Conservation (phyloP, 108 stramenopile genomes). For the Pseudonitzschia delicatissima region DNA sequence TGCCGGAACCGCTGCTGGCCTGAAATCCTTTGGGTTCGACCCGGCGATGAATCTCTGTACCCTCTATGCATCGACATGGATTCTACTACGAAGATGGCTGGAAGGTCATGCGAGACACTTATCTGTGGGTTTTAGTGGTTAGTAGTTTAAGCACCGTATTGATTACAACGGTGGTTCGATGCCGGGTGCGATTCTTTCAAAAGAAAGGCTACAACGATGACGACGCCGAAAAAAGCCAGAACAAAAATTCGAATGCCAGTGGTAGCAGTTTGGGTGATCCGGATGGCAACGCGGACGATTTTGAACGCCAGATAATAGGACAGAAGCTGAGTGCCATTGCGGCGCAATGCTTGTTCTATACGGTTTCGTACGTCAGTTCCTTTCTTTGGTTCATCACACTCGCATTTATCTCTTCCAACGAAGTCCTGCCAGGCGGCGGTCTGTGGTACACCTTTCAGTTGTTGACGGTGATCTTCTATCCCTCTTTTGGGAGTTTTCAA, state of each 20-base stretch:
- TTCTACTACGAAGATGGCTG: not conserved
- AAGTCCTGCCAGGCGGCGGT: no score
- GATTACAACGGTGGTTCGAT: not conserved
- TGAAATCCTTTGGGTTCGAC: constrained; percentile 1
- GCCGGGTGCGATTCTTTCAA: not conserved
- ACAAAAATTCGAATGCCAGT: not conserved
- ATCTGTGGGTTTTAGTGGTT: not conserved
- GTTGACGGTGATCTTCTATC: constrained; percentile 16
- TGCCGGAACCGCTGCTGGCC: not conserved
- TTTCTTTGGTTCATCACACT: constrained; percentile 20
- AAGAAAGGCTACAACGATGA: not conserved
- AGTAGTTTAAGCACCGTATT: not conserved
- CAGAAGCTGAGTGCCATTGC: constrained; percentile 21
- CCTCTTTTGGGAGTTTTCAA: constrained; percentile 51
- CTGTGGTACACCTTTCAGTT: constrained; percentile 12
- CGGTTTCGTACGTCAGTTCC: constrained; percentile 17
- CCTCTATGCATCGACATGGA: not conserved
- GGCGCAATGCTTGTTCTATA: constrained; percentile 25
- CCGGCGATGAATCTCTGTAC: not conserved
- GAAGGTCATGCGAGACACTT: not conserved
- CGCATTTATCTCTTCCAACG: not conserved
- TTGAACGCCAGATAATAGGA: not conserved
- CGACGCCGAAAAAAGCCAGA: not conserved
- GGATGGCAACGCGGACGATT: not conserved
- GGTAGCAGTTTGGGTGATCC: not conserved